Conservation (phyloP, 2,329 filamentous ascomycete genomes). For the Colletotrichum spaethianum region DNA sequence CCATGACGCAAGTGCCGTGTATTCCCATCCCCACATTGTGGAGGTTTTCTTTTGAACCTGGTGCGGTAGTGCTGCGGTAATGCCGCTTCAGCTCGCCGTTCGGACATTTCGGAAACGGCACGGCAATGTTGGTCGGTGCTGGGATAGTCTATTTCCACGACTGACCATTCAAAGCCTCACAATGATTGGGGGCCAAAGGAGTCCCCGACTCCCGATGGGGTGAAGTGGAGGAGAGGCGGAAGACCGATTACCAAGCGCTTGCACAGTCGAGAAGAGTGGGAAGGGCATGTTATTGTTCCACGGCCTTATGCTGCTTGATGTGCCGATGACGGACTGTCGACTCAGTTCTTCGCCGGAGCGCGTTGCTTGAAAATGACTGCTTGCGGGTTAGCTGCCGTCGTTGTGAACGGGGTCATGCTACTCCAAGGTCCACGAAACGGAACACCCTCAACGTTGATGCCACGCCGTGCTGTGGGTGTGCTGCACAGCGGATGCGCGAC, state of each 20-base stretch:
- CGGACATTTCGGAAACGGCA: constrained; percentile 3
- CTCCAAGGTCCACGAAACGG: background rate
- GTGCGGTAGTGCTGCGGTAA: background rate
- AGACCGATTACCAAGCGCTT: background rate
- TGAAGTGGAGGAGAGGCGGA: background rate
- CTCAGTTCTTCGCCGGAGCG: background rate
- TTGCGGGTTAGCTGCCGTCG: background rate
- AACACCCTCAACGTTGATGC: background rate
- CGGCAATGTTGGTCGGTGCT: background rate
- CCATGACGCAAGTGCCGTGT: constrained; percentile 17
- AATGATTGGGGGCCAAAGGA: background rate
- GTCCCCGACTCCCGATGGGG: background rate
- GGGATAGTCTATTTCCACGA: background rate
- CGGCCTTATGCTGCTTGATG: background rate
- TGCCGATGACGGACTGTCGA: background rate
- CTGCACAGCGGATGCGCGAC: background rate
- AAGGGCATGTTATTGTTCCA: background rate
- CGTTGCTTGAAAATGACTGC: background rate
- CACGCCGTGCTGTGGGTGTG: background rate
- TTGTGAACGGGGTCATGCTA: background rate
- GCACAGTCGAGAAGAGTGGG: background rate
- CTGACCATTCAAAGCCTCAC: background rate
- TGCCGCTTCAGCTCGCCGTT: background rate
- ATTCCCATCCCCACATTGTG: constrained; percentile 1
- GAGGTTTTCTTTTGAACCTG: background rate